Percentiles rank a stretch among this genome's conserved stretches.
phyloP scores from a whole-genome alignment of 805 yeast genomes.

The Novakomyces olei region DNA sequence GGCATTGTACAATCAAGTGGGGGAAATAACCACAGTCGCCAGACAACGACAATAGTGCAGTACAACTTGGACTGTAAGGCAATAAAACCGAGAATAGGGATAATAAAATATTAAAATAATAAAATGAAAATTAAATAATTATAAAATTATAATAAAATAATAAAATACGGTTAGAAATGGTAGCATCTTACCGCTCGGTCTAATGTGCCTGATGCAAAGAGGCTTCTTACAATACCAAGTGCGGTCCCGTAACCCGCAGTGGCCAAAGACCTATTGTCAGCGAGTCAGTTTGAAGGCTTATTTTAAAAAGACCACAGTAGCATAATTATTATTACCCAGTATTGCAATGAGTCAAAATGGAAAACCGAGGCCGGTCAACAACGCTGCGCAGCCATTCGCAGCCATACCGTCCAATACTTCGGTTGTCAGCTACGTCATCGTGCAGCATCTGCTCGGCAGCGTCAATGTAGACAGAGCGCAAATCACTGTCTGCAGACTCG shows the following conservation, averaged over 20 bases:
- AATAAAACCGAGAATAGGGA: no score
- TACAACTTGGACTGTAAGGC: no score
- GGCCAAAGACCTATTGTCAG: constrained; percentile 62
- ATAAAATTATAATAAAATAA: no score
- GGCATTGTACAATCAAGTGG: no score
- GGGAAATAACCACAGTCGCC: no score
- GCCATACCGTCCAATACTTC: constrained; percentile 61
- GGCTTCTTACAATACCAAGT: constrained; percentile 67
- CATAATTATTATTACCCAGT: constrained; percentile 56
- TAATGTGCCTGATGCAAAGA: constrained; percentile 29
- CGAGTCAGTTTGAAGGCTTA: background rate
- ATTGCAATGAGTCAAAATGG: constrained; percentile 80
- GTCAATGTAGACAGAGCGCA: constrained; percentile 15
- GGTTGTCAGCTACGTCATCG: constrained; percentile 61
- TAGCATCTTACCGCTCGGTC: no score
- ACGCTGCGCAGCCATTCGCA: constrained; percentile 30
- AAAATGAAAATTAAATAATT: no score
- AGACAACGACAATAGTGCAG: no score
- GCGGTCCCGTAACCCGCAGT: constrained; percentile 98
- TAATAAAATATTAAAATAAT: no score
- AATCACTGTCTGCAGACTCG: constrained; percentile 13
- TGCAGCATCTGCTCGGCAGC: constrained; percentile 32
- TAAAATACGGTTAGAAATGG: no score
- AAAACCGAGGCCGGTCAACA: constrained; percentile 20
- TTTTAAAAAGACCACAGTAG: background rate